phyloP scores from a whole-genome alignment of 768 basidiomycete genomes.

The Tephrocybe sp. region DNA sequence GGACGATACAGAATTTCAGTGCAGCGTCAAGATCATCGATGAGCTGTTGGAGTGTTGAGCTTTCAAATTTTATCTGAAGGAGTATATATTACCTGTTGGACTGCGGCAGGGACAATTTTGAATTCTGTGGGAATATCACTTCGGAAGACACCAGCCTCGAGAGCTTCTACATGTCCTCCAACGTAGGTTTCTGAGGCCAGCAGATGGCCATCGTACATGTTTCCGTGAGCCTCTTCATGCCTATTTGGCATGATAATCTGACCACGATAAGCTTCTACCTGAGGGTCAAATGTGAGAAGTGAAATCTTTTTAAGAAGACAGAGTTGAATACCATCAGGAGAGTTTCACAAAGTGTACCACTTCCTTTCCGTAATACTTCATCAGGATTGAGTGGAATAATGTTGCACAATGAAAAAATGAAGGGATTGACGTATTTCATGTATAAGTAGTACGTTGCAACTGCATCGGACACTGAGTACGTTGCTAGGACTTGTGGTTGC shows the following conservation, averaged over 20 bases:
- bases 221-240: conserved; percentile 89
- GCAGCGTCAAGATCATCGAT: conserved; percentile 95
- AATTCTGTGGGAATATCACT: conserved; percentile 95
- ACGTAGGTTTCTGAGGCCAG: conserved; percentile 97
- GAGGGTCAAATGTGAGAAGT: conserved; percentile 6
- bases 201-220: conserved; percentile 95
- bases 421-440: conserved; percentile 99
- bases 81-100: conserved; percentile 61
- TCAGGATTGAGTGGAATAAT: conserved; percentile 97
- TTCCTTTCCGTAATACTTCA: conserved; percentile 94
- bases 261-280: conserved; percentile 95
- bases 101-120: conserved; percentile 86
- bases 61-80: neutral
- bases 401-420: conserved; percentile 98
- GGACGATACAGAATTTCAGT: conserved; percentile 80
- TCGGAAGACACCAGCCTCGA: conserved; percentile 97
- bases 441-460: conserved; percentile 99
- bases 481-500: conserved; percentile 90
- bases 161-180: conserved; percentile 96
- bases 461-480: conserved; percentile 99
- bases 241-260: conserved; percentile 97
- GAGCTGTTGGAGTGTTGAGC: conserved; percentile 46
- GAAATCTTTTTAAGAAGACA: neutral
- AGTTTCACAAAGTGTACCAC: conserved; percentile 96
- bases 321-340: conserved; percentile 82